phyloP scores from a whole-genome alignment of 2,329 filamentous ascomycete genomes.

The Aureobasidium namibiae region DNA sequence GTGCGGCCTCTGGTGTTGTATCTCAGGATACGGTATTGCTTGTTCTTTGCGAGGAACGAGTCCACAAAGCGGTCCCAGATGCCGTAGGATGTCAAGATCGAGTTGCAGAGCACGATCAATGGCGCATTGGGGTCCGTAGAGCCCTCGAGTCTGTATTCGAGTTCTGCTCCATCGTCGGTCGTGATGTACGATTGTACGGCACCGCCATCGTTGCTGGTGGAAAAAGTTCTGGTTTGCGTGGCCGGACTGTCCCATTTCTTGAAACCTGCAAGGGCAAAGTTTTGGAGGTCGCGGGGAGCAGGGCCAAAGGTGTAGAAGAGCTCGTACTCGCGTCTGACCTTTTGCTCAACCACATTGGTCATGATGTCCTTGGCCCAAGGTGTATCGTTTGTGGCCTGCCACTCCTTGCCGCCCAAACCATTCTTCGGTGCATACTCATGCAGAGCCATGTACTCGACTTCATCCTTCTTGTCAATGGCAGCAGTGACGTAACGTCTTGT shows the following conservation, averaged over 20 bases:
- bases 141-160: conserved; percentile 71
- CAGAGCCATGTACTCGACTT: conserved; percentile 54
- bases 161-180: conserved; percentile 56
- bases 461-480: conserved; percentile 45
- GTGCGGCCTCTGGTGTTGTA: conserved; percentile 69
- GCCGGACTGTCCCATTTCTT: conserved; percentile 49
- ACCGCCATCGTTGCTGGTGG: conserved; percentile 39
- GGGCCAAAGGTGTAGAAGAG: conserved; percentile 76
- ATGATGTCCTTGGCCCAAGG: conserved; percentile 54
- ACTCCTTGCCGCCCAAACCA: conserved; percentile 56
- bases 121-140: conserved; percentile 58
- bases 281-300: conserved; percentile 58
- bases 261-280: conserved; percentile 43
- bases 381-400: conserved; percentile 55
- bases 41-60: conserved; percentile 47
- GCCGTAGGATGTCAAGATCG: conserved; percentile 64
- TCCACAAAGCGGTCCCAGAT: conserved; percentile 75
- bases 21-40: conserved; percentile 62
- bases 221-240: conserved; percentile 46
- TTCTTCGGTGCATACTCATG: conserved; percentile 66
- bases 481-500: conserved; percentile 63
- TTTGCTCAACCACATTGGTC: conserved; percentile 48
- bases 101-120: conserved; percentile 69
- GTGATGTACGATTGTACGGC: conserved; percentile 61
- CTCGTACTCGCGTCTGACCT: conserved; percentile 54